Conservation (phyloP, 2,329 filamentous ascomycete genomes). For the Polytolypa hystricis region DNA sequence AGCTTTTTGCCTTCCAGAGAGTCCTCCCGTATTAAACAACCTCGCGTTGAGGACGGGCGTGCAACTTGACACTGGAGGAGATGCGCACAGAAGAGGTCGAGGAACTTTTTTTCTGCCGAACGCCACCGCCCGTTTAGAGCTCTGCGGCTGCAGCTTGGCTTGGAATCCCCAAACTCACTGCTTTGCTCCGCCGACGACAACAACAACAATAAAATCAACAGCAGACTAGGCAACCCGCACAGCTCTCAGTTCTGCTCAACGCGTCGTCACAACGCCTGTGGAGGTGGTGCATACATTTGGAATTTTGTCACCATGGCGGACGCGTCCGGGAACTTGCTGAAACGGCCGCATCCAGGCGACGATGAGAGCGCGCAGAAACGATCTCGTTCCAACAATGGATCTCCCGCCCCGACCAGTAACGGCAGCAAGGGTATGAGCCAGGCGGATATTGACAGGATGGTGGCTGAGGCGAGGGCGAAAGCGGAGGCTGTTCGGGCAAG, state of each 20-base stretch:
- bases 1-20: no score
- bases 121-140: constrained; percentile 19
- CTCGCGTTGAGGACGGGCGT: no score
- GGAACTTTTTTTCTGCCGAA: constrained; percentile 30
- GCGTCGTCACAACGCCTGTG: constrained; percentile 2
- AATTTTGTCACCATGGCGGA: constrained; percentile 31
- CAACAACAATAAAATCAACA: not conserved
- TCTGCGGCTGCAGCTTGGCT: constrained; percentile 9
- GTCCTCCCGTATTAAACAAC: no score
- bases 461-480: constrained; percentile 38
- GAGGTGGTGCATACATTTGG: constrained; percentile 6
- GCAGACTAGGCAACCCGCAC: not conserved
- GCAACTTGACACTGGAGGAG: no score
- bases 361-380: constrained; percentile 35
- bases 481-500: constrained; percentile 39
- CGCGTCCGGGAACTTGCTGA: constrained; percentile 32
- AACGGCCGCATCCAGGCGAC: constrained; percentile 39
- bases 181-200: constrained; percentile 1
- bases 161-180: no score
- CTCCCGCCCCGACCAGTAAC: constrained; percentile 31
- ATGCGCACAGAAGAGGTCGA: no score
- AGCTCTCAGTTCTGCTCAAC: not conserved
- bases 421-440: constrained; percentile 24
- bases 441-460: constrained; percentile 36
- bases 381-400: constrained; percentile 40